These are phyloP conservation scores for Pseudogymnoascus sp. DNA, from an alignment of 2,329 filamentous ascomycete genomes.

Conservation along the genomic window DNA sequence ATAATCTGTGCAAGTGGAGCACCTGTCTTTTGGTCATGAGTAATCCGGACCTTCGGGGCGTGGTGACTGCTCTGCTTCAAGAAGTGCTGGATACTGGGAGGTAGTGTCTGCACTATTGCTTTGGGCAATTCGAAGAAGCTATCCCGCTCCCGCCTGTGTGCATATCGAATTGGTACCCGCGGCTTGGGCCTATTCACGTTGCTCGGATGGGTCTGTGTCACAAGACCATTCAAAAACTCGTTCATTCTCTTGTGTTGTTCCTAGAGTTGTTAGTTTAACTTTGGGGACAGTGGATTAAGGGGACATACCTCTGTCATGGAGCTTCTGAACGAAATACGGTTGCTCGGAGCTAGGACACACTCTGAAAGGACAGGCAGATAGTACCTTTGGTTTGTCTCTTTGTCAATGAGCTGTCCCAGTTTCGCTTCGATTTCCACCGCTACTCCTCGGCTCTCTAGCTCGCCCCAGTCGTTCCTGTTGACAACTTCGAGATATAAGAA, in stretches of 20 bases:
- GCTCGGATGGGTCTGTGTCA: constrained; percentile 51
- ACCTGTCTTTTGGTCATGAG: constrained; percentile 65
- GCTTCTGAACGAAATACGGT: constrained; percentile 67
- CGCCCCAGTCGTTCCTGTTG: constrained; percentile 56
- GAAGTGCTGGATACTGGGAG: constrained; percentile 52
- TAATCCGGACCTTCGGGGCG: constrained; percentile 59
- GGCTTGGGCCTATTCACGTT: constrained; percentile 31
- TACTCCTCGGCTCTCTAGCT: constrained; percentile 57
- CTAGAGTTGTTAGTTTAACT: constrained; percentile 36
- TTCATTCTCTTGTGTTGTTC: constrained; percentile 78
- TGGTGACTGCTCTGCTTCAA: constrained; percentile 33
- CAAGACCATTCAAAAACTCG: constrained; percentile 68
- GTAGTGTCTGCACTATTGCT: constrained; percentile 53
- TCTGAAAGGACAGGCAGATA: constrained; percentile 63
- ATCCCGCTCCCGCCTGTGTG: constrained; percentile 76
- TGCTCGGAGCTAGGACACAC: constrained; percentile 57
- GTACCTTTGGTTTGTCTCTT: constrained; percentile 63
- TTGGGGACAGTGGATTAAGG: background rate
- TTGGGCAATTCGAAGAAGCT: constrained; percentile 71
- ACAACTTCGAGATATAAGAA: constrained; percentile 72
- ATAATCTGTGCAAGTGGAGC: constrained; percentile 76
- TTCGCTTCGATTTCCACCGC: constrained; percentile 94
- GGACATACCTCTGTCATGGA: constrained; percentile 77
- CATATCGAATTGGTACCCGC: constrained; percentile 67
- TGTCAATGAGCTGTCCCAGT: constrained; percentile 73